Base-by-base conservation (phyloP, 768 basidiomycete genomes). In the Nevesoporus exiguus region DNA sequence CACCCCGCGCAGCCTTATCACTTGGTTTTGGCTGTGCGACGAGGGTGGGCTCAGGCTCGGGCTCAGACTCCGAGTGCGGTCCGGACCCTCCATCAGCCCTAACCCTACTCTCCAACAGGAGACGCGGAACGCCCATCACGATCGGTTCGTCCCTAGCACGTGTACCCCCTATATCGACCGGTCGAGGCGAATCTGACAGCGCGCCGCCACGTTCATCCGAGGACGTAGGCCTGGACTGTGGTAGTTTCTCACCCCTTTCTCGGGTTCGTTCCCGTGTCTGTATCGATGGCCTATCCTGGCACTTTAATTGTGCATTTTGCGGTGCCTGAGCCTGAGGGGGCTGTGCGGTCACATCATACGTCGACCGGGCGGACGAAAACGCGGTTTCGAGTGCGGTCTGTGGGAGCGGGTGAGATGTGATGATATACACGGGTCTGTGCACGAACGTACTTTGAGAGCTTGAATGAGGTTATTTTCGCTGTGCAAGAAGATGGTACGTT, bases 401-500 rank as follows among this genome's bases (percentile, higher is more conserved):
- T 34, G 39, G 47, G 41, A 34, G 3, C 2, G 7, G 43, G 41
- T 49, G 19, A 47, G 25, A 42, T 9, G n/a, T n/a, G 47, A 48
- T 2, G 15, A 24, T 11, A n/a, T 6, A 25, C 0, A 14, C 19
- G 29, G n/a, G 3, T 5, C 2, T 13, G 8, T 25, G 0, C 7
- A 22, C 0, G 14, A 31, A 51, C 66, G 14, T 50, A 93, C 93
- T 75, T 90, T 94, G 37, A 98, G 77, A 0, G 85, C 83, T 3
- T 80, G 72, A 0, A 98, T 77, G 17, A 99, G 71, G 56, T 87
- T 88, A 11, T 76, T 77, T 68, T 99, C 96, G 66, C 86, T 86
- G 61, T 98, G 93, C 11, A 99, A 64, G 47, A 97, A 85, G 34
- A 98, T 88, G 0, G 93, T 95, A n/a, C 96, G 80, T 66, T 98